Evolutionary conservation across 768 basidiomycete species (phyloP), one percentile per base, ranked within the genome.

Genomic region (Boletus insuetus): DNA sequence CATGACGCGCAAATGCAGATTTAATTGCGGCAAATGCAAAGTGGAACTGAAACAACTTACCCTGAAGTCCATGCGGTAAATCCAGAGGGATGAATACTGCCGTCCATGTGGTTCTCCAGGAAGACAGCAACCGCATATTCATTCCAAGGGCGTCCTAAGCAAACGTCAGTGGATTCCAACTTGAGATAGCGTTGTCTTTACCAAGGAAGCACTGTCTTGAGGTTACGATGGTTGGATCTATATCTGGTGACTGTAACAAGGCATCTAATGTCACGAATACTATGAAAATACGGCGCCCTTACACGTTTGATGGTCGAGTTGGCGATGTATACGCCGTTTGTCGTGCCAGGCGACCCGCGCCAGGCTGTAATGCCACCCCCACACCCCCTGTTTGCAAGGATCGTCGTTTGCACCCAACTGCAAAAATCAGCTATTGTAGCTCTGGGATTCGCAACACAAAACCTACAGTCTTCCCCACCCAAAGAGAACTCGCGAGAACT

Each of bases 341-440:
- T 9, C 74, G 80, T 16, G 19, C 52, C 55, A 16, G 10, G 4
- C 14, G 77, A 79, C 4, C 85, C 84, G 51, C 77, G 79, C 85
- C 85, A 87, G 0, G 85, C 86, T 11, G 79, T 79, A 16, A 87
- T 75, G 1, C 83, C 84, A 3, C 86, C 86, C 0, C 85, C 85
- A 53, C 83, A 85, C 0, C 75, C 85, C 19, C 86, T 78, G 51
- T 81, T 84, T 4, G 85, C 84, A 2, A 88, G 72, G 19, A 77
- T 77, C 14, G 79, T 69, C 19, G 78, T 79, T 59, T 86, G 78
- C 60, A 86, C 86, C 80, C 80, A 86, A 3, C 84, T 84, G 2
- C 29, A 43, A 45, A 35, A 9, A 10, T 47, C 37, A 46, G 17
- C 1, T 3, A 6, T 29, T 9, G n/a, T 26, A 19, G 34, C 22